These are phyloP conservation scores for Cochlearia excelsa DNA, from an alignment of 345 rosid species.

Conservation along the genomic window DNA sequence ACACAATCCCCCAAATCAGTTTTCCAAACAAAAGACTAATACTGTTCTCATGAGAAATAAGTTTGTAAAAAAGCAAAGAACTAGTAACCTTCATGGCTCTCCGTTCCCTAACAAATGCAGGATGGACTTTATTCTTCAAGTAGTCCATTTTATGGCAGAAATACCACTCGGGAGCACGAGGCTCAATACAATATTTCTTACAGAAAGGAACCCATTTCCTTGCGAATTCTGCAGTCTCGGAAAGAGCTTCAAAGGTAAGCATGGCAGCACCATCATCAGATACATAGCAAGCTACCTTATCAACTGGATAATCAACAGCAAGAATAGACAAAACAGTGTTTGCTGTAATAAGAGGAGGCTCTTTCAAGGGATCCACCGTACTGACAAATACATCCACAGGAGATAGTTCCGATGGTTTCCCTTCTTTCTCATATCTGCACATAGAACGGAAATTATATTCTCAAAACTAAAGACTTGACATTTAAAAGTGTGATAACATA, in stretches of 20 bases:
- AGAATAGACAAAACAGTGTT: slow-evolving; percentile 96
- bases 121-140: slow-evolving; percentile 90
- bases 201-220: slow-evolving; percentile 99
- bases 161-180: slow-evolving; percentile 99
- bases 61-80: slow-evolving; percentile 5
- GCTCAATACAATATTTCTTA: slow-evolving; percentile 82
- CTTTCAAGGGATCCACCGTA: slow-evolving; percentile 98
- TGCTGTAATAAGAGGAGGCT: slow-evolving; percentile 97
- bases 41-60: neutral
- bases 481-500: neutral
- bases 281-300: slow-evolving; percentile 91
- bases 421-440: slow-evolving; percentile 92
- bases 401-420: slow-evolving; percentile 85
- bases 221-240: slow-evolving; percentile 96
- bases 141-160: slow-evolving; percentile 93
- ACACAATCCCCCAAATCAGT: slow-evolving; percentile 10
- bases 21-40: neutral
- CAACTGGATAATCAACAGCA: slow-evolving; percentile 95
- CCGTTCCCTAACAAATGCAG: slow-evolving; percentile 90
- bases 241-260: slow-evolving; percentile 99
- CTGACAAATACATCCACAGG: slow-evolving; percentile 79
- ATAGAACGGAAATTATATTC: slow-evolving; percentile 3
- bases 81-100: slow-evolving; percentile 89
- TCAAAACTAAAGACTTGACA: neutral
- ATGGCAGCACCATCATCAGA: slow-evolving; percentile 99